phyloP scores from a whole-genome alignment of 179 eudicot species.

The Drosera spatulata region DNA sequence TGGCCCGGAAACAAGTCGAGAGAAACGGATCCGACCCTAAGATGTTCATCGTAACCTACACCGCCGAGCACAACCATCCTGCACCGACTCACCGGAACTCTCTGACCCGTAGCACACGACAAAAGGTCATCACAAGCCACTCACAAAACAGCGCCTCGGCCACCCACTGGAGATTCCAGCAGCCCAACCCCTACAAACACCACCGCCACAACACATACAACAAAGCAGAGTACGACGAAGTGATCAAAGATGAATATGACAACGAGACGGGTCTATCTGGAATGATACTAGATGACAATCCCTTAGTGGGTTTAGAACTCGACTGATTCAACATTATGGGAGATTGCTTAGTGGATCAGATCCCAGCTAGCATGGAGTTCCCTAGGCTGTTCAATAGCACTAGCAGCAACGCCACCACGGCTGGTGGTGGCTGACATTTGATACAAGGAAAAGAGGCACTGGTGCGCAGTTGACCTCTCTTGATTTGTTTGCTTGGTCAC shows the following conservation, averaged over 20 bases:
- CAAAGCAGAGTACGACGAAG: constrained; percentile 20
- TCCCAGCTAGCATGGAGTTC: constrained; percentile 12
- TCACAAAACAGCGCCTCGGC: background rate
- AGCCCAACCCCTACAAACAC: background rate
- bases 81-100: constrained; percentile 54
- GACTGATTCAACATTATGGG: constrained; percentile 8
- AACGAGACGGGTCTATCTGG: constrained; percentile 20
- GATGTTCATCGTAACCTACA: constrained; percentile 51
- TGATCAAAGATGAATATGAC: constrained; percentile 2
- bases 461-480: too few relatives aligned
- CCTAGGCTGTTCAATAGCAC: constrained; percentile 14
- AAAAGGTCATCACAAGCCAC: constrained; percentile 17
- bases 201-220: background rate
- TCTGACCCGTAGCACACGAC: constrained; percentile 48
- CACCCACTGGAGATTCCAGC: constrained; percentile 12
- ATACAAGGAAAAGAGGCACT: too few relatives aligned
- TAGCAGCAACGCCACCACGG: constrained; percentile 18
- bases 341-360: constrained; percentile 14
- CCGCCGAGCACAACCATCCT: constrained; percentile 58
- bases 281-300: constrained; percentile 32
- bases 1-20: constrained; percentile 70
- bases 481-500: too few relatives aligned
- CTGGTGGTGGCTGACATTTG: constrained; percentile 25
- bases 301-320: constrained; percentile 41
- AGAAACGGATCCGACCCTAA: constrained; percentile 51